phyloP scores from a whole-genome alignment of 768 basidiomycete genomes.

The Leccinellum rugosiceps region DNA sequence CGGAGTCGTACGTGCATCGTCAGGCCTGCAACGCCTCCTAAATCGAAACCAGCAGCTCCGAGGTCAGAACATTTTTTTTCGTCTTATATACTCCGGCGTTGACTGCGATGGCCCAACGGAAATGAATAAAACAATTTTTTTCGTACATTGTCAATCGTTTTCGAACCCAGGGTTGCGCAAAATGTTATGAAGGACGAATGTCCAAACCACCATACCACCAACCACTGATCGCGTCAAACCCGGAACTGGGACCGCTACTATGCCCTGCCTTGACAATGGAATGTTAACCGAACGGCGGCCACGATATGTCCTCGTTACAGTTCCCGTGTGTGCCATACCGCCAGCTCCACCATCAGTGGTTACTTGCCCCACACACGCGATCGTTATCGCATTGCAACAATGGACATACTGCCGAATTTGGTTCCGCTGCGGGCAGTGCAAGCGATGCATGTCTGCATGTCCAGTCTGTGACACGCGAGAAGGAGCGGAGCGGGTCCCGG shows the following conservation, averaged over 20 bases:
- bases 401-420: conserved; percentile 19
- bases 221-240: conserved; percentile 13
- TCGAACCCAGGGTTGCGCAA: conserved; percentile 13
- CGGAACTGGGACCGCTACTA: background rate
- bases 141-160: conserved; percentile 4
- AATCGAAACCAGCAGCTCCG: conserved; percentile 3
- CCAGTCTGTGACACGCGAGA: background rate
- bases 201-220: background rate
- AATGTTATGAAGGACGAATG: conserved; percentile 4
- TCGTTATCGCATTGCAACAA: conserved; percentile 19
- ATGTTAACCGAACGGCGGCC: background rate
- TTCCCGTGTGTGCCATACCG: conserved; percentile 2
- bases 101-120: conserved; percentile 23
- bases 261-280: background rate
- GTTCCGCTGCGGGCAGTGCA: conserved; percentile 18
- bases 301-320: conserved; percentile 8
- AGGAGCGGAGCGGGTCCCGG: conserved; percentile 9
- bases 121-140: conserved; percentile 31
- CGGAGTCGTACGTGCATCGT: background rate
- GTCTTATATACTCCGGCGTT: conserved; percentile 15
- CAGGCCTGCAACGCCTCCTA: background rate
- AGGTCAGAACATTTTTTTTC: conserved; percentile 16
- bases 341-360: conserved; percentile 15
- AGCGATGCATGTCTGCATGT: conserved; percentile 12
- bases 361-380: conserved; percentile 1